Conservation (phyloP, 768 basidiomycete genomes). For the Phlebiopsis gigantea region DNA sequence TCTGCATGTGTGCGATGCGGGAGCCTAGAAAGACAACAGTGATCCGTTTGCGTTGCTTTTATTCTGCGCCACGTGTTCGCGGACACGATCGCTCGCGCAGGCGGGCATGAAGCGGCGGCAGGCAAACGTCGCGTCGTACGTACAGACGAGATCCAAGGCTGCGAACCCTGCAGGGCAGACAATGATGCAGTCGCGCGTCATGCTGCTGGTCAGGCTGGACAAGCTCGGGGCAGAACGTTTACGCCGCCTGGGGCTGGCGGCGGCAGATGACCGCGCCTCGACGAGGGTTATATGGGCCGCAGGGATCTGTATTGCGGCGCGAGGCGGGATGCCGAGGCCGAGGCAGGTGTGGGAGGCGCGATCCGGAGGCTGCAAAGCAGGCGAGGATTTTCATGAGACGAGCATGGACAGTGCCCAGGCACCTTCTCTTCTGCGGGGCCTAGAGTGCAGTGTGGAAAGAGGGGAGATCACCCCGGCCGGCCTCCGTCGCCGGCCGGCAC, state of each 20-base stretch:
- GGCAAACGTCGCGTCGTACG: no score
- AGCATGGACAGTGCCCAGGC: neutral
- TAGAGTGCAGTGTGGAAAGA: neutral
- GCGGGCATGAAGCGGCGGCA: no score
- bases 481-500: neutral
- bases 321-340: neutral
- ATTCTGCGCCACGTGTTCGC: no score
- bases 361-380: neutral
- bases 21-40: no score
- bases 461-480: neutral
- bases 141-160: no score
- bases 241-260: neutral
- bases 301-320: neutral
- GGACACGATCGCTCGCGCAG: no score
- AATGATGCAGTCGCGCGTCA: neutral
- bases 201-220: neutral
- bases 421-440: neutral
- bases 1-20: no score
- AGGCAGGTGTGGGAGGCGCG: neutral
- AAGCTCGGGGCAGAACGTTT: neutral
- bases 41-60: no score
- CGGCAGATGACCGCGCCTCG: neutral
- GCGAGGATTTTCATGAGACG: neutral
- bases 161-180: no score
- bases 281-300: neutral